Evolutionary conservation across 1,139 yeast species (phyloP).

Genomic region (Diutina pseudorugosa): DNA sequence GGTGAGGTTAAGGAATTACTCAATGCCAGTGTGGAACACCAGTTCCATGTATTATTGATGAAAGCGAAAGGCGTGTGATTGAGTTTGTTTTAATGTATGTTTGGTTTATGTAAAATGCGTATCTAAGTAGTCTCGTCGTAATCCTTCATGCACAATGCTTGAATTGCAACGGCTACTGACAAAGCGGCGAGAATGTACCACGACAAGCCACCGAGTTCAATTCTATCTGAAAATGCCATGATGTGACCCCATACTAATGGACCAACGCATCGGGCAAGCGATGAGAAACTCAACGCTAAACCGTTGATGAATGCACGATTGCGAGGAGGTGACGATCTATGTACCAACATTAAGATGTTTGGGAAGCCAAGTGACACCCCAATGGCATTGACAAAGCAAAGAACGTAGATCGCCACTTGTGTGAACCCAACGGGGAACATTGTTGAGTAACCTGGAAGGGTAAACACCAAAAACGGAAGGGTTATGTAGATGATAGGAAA

Average conservation of each 20-base stretch:
- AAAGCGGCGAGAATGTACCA: conserved; percentile 1
- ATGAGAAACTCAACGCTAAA: background rate
- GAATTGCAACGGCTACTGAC: background rate
- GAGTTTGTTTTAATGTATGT: background rate
- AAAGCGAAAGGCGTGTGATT: background rate
- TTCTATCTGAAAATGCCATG: background rate
- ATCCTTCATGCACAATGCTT: background rate
- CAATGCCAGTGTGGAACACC: background rate
- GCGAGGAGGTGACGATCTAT: background rate
- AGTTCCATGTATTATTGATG: background rate
- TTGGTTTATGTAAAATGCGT: background rate
- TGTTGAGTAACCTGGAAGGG: background rate
- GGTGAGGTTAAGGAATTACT: background rate
- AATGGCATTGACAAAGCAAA: background rate
- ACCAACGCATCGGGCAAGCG: conserved; percentile 2
- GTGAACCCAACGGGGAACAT: conserved; percentile 1
- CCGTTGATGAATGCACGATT: conserved; percentile 1
- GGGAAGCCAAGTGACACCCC: conserved; percentile 1
- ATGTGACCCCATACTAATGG: conserved; percentile 2
- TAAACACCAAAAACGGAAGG: background rate
- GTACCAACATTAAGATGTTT: background rate
- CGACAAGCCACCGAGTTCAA: background rate
- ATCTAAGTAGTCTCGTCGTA: background rate
- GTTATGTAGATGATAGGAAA: background rate
- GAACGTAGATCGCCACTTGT: background rate